Evolutionary conservation across 768 basidiomycete genomes (phyloP).

Genomic region (Tylopilus rubrobrunneus): DNA sequence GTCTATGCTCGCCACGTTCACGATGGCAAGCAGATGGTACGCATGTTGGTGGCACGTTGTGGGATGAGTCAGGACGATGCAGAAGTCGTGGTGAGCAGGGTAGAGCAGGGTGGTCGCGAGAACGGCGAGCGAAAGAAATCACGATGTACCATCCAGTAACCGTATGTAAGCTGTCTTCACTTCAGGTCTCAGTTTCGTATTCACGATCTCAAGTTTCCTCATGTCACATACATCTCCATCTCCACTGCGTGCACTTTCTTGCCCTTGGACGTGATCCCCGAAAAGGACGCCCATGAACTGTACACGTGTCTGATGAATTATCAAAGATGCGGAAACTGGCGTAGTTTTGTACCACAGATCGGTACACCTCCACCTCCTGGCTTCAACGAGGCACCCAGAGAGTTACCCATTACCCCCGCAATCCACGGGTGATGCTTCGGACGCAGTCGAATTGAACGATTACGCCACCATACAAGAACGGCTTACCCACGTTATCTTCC

Average conservation of each 20-base stretch:
- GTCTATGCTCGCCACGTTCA: constrained; percentile 20
- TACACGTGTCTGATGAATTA: background rate
- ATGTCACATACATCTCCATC: background rate
- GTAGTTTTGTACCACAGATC: background rate
- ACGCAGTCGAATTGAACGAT: constrained; percentile 10
- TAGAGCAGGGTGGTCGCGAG: constrained; percentile 11
- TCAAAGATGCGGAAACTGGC: background rate
- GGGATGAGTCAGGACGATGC: constrained; percentile 24
- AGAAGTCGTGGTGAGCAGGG: constrained; percentile 12
- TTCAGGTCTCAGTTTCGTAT: background rate
- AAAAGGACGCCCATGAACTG: background rate
- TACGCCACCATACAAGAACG: background rate
- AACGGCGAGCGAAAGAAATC: background rate
- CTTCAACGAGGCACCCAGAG: constrained; percentile 17
- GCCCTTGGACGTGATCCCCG: background rate
- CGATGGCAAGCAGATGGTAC: constrained; percentile 23
- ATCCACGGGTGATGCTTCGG: background rate
- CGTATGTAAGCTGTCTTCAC: constrained; percentile 7
- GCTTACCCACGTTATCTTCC: background rate
- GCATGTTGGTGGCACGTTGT: constrained; percentile 23
- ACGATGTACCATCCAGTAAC: constrained; percentile 20
- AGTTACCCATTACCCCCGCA: background rate
- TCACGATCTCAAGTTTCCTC: background rate
- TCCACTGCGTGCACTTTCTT: background rate
- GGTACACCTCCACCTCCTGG: constrained; percentile 4